Percentiles rank a stretch among this genome's conserved stretches.
Evolutionary conservation across 441 rosid genomes (phyloP).

Genomic region (Macaranga tanarius): DNA sequence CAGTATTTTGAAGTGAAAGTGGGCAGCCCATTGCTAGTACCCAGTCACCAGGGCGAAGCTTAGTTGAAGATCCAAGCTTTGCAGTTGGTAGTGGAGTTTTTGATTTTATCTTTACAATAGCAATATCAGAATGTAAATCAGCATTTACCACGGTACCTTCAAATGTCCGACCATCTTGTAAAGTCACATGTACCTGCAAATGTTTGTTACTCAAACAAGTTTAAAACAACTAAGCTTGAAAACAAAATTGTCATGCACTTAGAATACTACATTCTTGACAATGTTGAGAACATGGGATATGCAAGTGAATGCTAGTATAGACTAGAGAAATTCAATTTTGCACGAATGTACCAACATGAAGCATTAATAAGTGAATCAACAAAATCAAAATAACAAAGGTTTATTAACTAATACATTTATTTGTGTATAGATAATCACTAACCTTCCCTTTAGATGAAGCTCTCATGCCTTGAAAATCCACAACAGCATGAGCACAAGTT

Average conservation of each 20-base stretch:
- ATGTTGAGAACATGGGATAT: neutral
- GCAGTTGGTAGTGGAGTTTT: slow-evolving; percentile 77
- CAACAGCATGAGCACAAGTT: slow-evolving; percentile 87
- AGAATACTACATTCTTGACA: neutral
- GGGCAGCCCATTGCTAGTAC: slow-evolving; percentile 91
- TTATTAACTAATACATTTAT: no score
- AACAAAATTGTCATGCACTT: neutral
- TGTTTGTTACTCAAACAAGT: neutral
- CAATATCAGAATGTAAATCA: slow-evolving; percentile 90
- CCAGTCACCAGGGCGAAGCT: slow-evolving; percentile 95
- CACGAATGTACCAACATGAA: neutral
- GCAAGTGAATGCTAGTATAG: neutral
- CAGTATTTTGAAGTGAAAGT: slow-evolving; percentile 79
- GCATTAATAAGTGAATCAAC: neutral
- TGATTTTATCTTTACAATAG: slow-evolving; percentile 75
- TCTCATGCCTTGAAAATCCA: slow-evolving; percentile 48
- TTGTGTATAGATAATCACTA: slow-evolving; percentile 16
- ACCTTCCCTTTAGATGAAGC: slow-evolving; percentile 66
- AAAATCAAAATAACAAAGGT: neutral
- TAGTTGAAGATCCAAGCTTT: slow-evolving; percentile 75
- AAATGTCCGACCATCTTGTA: slow-evolving; percentile 90
- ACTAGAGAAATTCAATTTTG: neutral
- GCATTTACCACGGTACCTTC: slow-evolving; percentile 71
- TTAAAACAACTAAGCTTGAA: neutral
- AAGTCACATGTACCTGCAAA: slow-evolving; percentile 75